Percentiles rank a stretch among this genome's conserved stretches.
phyloP scores from a whole-genome alignment of 345 rosid genomes.

The Pseudoturritis turrita region DNA sequence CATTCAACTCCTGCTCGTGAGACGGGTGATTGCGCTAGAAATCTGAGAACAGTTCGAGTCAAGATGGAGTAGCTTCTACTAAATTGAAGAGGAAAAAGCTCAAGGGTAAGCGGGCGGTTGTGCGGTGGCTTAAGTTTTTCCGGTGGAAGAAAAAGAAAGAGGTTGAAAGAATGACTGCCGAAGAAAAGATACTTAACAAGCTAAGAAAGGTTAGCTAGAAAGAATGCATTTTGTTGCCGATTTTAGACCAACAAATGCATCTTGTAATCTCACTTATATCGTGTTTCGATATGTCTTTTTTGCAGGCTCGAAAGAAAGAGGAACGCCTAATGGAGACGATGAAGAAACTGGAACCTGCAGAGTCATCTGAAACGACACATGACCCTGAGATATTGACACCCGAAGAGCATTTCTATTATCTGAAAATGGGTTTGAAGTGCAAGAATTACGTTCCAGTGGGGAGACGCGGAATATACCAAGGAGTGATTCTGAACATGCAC shows the following conservation, averaged over 20 bases:
- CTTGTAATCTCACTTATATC: background rate
- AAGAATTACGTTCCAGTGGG: constrained; percentile 97
- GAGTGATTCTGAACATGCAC: constrained; percentile 97
- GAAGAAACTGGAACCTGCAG: constrained; percentile 75
- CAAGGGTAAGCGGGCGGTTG: constrained; percentile 88
- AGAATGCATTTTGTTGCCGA: background rate
- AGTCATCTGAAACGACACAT: constrained; percentile 60
- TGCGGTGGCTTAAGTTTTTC: constrained; percentile 82
- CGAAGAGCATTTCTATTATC: constrained; percentile 81
- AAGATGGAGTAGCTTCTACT: constrained; percentile 29
- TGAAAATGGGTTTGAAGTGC: constrained; percentile 89
- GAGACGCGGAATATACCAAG: constrained; percentile 88
- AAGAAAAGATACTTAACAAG: constrained; percentile 76
- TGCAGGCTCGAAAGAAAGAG: constrained; percentile 82
- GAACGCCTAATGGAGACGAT: constrained; percentile 63
- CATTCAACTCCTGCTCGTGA: constrained; percentile 37
- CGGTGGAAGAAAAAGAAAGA: constrained; percentile 97
- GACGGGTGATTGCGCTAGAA: constrained; percentile 11
- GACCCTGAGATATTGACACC: constrained; percentile 97
- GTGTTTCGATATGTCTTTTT: background rate
- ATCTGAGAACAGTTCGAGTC: constrained; percentile 20
- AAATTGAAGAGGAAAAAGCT: constrained; percentile 65
- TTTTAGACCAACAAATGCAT: background rate
- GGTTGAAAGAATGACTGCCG: constrained; percentile 77
- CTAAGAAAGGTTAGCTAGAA: constrained; percentile 49